phyloP scores from a whole-genome alignment of 23 red algal species.

The Gracilaria caudata region DNA sequence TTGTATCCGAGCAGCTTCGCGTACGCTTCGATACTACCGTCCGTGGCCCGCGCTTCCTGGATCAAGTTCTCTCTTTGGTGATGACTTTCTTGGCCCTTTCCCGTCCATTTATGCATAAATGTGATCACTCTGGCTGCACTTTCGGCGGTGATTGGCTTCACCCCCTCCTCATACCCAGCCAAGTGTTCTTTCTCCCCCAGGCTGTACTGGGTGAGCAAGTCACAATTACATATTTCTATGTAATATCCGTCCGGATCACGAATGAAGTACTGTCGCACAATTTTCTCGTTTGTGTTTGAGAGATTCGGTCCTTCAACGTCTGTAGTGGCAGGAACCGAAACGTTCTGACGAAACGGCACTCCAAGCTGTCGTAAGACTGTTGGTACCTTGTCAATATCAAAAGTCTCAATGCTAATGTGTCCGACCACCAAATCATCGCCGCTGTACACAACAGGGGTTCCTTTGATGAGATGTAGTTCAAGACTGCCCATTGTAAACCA shows the following conservation, averaged over 20 bases:
- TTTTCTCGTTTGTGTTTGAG: slow-evolving; percentile 1
- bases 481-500: slow-evolving; percentile 61
- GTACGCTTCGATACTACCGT: background rate
- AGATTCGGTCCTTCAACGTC: background rate
- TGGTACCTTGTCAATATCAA: slow-evolving; percentile 40
- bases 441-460: slow-evolving; percentile 10
- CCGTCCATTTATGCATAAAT: slow-evolving; percentile 39
- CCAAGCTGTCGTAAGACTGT: background rate
- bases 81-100: background rate
- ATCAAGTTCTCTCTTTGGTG: background rate
- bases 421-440: slow-evolving; percentile 44
- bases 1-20: slow-evolving; percentile 23
- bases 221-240: slow-evolving; percentile 59
- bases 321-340: slow-evolving; percentile 24
- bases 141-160: background rate
- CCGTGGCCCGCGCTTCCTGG: background rate
- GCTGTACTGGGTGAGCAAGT: slow-evolving; percentile 24
- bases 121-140: background rate
- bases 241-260: slow-evolving; percentile 60
- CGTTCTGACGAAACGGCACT: slow-evolving; percentile 58
- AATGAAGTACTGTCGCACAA: slow-evolving; percentile 46
- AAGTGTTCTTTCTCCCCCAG: slow-evolving; percentile 22
- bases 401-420: slow-evolving; percentile 57
- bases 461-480: slow-evolving; percentile 60
- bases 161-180: background rate